A percentile compares a stretch with the other conserved stretches of the same genome.
Conservation (phyloP, 2,329 filamentous ascomycete species). For the Ceratocystiopsis minuta region DNA sequence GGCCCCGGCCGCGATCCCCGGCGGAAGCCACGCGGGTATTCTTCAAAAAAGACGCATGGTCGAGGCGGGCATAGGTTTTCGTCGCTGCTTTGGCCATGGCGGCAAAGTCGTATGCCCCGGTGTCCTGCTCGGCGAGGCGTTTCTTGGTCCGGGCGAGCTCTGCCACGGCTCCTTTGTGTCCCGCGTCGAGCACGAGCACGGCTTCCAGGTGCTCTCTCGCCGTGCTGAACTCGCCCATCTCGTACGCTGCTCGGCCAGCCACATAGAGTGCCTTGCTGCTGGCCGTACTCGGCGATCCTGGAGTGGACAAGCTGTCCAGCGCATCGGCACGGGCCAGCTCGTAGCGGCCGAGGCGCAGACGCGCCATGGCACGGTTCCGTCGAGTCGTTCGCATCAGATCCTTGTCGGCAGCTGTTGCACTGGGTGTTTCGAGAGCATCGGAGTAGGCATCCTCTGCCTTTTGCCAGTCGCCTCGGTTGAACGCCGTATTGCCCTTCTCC, state of each 20-base stretch:
- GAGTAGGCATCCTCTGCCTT: constrained; percentile 1
- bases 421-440: constrained; percentile 6
- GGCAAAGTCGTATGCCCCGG: constrained; percentile 14
- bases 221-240: constrained; percentile 3
- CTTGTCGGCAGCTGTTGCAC: background rate
- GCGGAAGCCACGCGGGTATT: background rate
- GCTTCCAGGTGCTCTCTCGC: constrained; percentile 10
- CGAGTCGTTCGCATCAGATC: background rate
- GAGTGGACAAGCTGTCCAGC: constrained; percentile 2
- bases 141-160: background rate
- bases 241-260: constrained; percentile 6
- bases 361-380: background rate
- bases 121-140: constrained; percentile 12
- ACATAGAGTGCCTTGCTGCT: constrained; percentile 5
- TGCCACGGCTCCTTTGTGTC: background rate
- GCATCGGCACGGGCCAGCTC: background rate
- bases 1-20: background rate
- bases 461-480: background rate
- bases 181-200: constrained; percentile 11
- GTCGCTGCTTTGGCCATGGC: constrained; percentile 10
- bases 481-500: constrained; percentile 7
- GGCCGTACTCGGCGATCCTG: background rate
- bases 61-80: constrained; percentile 7
- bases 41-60: constrained; percentile 13
- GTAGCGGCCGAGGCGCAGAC: background rate